Conservation (phyloP, 176 grass and related monocot species). For the Hordeum vulgare region MorexV3_pseudomolecules_assembly NC_058522.1:532313429-532313928, state of each 20-base stretch:
- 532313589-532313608: not conserved
- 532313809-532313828: not conserved
- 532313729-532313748: not conserved
- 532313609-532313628: not conserved
- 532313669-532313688: conserved; percentile 16
- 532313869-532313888: not conserved
- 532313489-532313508: not conserved
- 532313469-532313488: conserved; percentile 5
- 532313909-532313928: not conserved
- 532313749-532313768: not conserved
- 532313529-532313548: not conserved
- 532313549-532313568: not conserved
- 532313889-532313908: not conserved
- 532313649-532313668: not conserved
- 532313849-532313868: not conserved
- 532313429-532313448: not conserved
- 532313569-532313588: not conserved
- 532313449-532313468: conserved; percentile 7
- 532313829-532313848: not conserved
- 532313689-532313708: not conserved
- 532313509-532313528: conserved; percentile 35
- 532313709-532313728: conserved; percentile 20
- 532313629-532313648: not conserved
- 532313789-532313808: too few relatives aligned
- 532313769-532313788: not conserved